Conservation (phyloP, 78 protist genomes). For the Isochrysis galbana region DNA sequence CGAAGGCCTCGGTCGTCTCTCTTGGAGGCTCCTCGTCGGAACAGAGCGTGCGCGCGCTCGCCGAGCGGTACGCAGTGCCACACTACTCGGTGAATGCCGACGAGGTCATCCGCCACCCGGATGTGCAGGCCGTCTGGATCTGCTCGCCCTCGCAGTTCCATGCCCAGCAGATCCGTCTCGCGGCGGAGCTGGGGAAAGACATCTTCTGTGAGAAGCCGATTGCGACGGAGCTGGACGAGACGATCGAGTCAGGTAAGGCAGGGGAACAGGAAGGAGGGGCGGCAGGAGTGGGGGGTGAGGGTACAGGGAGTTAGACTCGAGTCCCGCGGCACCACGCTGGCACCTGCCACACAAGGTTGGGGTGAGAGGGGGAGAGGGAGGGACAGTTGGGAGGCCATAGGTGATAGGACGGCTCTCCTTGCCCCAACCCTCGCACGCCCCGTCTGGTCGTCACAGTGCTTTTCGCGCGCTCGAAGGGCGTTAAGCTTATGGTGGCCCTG, state of each 20-base stretch:
- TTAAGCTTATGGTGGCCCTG: constrained; percentile 6
- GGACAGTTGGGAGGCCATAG: no score
- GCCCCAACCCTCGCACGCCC: no score
- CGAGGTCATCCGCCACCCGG: background rate
- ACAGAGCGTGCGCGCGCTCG: background rate
- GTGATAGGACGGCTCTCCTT: no score
- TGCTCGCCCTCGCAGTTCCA: constrained; percentile 28
- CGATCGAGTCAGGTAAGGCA: no score
- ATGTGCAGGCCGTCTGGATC: constrained; percentile 17
- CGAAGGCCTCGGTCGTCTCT: background rate
- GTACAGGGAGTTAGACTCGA: no score
- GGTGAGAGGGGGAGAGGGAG: no score
- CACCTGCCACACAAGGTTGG: no score
- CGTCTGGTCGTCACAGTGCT: no score
- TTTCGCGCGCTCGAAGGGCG: background rate
- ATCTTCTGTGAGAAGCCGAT: constrained; percentile 27
- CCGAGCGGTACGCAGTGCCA: background rate
- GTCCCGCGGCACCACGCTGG: no score
- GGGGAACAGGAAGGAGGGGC: no score
- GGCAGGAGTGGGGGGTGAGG: no score
- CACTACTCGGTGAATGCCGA: background rate
- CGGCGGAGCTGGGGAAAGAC: constrained; percentile 9
- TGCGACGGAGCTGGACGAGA: constrained; percentile 15
- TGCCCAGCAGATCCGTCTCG: background rate
- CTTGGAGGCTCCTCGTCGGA: background rate